Conservation (phyloP, 768 basidiomycete genomes). For the Hortiboletus campestris region DNA sequence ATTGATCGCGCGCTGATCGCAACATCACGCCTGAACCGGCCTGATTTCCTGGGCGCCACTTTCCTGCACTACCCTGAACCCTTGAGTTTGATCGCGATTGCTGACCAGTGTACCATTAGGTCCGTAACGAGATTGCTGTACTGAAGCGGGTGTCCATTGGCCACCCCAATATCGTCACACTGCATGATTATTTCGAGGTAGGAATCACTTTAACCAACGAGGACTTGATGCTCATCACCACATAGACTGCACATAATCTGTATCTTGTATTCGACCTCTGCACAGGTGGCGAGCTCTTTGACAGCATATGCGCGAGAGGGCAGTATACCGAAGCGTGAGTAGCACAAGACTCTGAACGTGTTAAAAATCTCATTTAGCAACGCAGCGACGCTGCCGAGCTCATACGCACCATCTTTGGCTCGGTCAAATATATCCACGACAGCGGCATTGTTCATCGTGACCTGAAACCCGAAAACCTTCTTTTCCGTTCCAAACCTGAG, state of each 20-base stretch:
- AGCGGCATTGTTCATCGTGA: constrained; percentile 95
- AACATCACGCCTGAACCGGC: constrained; percentile 1
- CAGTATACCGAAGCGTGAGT: constrained; percentile 92
- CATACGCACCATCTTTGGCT: constrained; percentile 79
- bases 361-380: constrained; percentile 26
- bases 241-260: constrained; percentile 84
- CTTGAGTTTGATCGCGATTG: constrained; percentile 2
- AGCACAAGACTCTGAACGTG: background rate
- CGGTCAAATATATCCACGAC: constrained; percentile 90
- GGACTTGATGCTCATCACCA: background rate
- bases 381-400: constrained; percentile 84
- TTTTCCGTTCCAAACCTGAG: constrained; percentile 87
- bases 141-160: constrained; percentile 92
- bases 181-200: constrained; percentile 96
- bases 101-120: constrained; percentile 44
- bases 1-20: constrained; percentile 18
- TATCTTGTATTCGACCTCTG: constrained; percentile 96
- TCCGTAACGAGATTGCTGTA: constrained; percentile 95
- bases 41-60: background rate
- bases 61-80: constrained; percentile 14
- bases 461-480: constrained; percentile 95
- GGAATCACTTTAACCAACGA: background rate
- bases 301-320: constrained; percentile 96
- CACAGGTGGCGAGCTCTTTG: constrained; percentile 97
- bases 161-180: constrained; percentile 85